Evolutionary conservation across 306 rosid species (phyloP).

Genomic region (Acacia confusa): DNA sequence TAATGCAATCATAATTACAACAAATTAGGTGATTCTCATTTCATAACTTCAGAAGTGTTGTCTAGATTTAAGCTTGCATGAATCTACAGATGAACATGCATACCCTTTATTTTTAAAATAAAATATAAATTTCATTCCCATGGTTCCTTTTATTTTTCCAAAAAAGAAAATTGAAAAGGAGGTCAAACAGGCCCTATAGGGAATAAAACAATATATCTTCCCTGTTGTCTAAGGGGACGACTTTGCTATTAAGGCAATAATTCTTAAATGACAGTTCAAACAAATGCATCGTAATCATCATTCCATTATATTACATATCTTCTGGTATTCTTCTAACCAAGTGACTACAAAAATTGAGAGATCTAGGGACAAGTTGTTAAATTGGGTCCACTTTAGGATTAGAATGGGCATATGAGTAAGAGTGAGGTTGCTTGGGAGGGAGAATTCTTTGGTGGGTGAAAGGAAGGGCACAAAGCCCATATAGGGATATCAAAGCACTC

Average conservation of each 20-base stretch:
- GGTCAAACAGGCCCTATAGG: too few species aligned
- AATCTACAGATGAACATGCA: too few species aligned
- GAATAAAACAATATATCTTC: too few species aligned
- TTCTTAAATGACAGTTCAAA: too few species aligned
- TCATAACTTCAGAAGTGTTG: not conserved
- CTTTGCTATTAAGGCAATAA: too few species aligned
- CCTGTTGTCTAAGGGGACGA: too few species aligned
- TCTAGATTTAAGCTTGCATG: not conserved
- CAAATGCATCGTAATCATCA: too few species aligned
- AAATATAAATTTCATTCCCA: too few species aligned
- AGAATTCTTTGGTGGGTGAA: slow-evolving; percentile 32
- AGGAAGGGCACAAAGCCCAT: slow-evolving; percentile 7
- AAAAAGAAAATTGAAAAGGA: too few species aligned
- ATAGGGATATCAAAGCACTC: not conserved
- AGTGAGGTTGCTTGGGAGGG: slow-evolving; percentile 24
- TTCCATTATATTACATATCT: too few species aligned
- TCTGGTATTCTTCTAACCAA: not conserved
- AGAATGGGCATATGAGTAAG: not conserved
- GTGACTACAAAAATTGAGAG: too few species aligned
- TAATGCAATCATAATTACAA: not conserved
- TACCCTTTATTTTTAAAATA: not conserved
- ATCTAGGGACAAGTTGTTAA: not conserved
- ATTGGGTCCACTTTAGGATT: not conserved
- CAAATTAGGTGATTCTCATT: not conserved
- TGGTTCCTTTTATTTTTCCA: too few species aligned